These are phyloP conservation scores for Penicillium concentricum DNA, from an alignment of 2,329 filamentous ascomycete genomes.

Conservation along the genomic window DNA sequence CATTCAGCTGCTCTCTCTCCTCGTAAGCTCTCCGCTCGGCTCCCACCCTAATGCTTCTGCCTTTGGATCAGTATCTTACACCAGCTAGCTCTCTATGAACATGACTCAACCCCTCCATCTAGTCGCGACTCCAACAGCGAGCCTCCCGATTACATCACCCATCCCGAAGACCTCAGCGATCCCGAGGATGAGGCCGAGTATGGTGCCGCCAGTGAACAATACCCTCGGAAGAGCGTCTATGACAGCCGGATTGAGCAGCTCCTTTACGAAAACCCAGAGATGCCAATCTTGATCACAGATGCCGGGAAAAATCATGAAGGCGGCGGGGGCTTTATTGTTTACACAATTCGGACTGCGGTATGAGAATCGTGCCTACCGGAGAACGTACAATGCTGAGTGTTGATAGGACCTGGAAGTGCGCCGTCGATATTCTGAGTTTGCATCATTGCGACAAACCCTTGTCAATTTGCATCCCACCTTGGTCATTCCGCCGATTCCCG, in stretches of 20 bases:
- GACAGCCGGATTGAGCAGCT: conserved; percentile 97
- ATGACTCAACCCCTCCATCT: conserved; percentile 64
- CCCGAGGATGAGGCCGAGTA: conserved; percentile 58
- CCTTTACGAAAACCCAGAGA: conserved; percentile 87
- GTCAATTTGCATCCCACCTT: conserved; percentile 91
- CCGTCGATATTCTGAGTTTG: conserved; percentile 93
- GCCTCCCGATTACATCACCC: conserved; percentile 57
- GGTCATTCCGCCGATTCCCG: conserved; percentile 93
- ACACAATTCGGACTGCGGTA: conserved; percentile 94
- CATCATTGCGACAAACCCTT: conserved; percentile 82
- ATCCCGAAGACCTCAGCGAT: conserved; percentile 56
- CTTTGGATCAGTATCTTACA: conserved; percentile 6
- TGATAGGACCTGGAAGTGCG: conserved; percentile 88
- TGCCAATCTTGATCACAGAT: conserved; percentile 87
- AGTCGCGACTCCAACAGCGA: conserved; percentile 69
- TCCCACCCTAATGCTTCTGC: conserved; percentile 7
- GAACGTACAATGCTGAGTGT: conserved; percentile 5
- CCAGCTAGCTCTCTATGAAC: conserved; percentile 55
- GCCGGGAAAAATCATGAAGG: conserved; percentile 94
- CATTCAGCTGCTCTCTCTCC: conserved; percentile 54
- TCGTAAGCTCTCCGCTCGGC: conserved; percentile 48
- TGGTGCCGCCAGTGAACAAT: conserved; percentile 48
- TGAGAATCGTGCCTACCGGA: conserved; percentile 23
- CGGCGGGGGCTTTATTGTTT: conserved; percentile 91
- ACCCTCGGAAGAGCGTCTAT: conserved; percentile 73